Conservation (phyloP, 441 rosid species). For the Breynia disticha region DNA sequence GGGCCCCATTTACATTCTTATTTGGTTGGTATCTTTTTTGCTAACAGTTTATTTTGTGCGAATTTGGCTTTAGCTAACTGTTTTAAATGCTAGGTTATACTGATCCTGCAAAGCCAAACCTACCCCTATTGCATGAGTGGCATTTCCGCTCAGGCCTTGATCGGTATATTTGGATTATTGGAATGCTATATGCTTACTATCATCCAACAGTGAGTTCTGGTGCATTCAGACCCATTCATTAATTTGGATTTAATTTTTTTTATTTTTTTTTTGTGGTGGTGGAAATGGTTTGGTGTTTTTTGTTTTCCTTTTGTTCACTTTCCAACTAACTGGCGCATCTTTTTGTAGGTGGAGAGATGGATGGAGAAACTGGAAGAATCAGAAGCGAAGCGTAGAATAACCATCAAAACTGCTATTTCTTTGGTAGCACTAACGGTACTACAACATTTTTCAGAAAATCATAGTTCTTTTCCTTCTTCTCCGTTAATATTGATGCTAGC, state of each 20-base stretch:
- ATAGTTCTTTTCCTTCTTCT: conserved; percentile 6
- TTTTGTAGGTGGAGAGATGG: conserved; percentile 86
- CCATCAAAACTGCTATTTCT: conserved; percentile 63
- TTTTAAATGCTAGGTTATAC: conserved; percentile 50
- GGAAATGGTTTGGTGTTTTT: too few species aligned
- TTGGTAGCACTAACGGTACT: conserved; percentile 45
- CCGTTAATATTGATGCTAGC: conserved; percentile 8
- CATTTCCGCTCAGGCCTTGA: conserved; percentile 99
- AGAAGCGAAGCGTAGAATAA: conserved; percentile 54
- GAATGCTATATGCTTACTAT: conserved; percentile 97
- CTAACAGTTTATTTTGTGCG: background rate
- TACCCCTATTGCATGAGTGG: conserved; percentile 83
- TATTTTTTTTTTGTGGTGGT: too few species aligned
- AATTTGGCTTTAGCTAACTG: background rate
- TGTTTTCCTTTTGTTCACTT: background rate
- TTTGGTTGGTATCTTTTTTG: conserved; percentile 45
- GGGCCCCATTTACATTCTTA: conserved; percentile 81
- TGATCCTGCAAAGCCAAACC: conserved; percentile 89
- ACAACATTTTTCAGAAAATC: conserved; percentile 27
- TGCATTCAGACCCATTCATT: conserved; percentile 1
- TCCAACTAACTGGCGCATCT: conserved; percentile 7
- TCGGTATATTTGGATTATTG: conserved; percentile 96
- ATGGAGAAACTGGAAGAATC: conserved; percentile 97
- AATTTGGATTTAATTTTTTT: background rate
- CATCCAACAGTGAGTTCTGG: conserved; percentile 73